Evolutionary conservation across 225 moss, liverwort and hornwort genomes (phyloP).

Genomic region (Physcomitrellopsis africana): DNA sequence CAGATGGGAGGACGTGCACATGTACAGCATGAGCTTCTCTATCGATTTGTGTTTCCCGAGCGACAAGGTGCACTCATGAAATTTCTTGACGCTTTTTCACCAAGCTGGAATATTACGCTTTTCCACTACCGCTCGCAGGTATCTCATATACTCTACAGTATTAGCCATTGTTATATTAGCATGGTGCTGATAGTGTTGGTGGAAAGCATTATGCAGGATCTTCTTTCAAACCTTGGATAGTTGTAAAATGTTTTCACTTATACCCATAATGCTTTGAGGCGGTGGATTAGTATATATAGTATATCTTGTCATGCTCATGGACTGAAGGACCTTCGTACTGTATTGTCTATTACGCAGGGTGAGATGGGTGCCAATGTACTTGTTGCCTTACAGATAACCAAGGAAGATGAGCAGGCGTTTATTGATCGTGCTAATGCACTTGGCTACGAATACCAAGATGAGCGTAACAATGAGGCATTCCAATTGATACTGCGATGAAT

Average conservation of each 20-base stretch:
- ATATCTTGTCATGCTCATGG: not conserved
- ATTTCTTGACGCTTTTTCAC: constrained; percentile 77
- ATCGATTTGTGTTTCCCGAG: constrained; percentile 90
- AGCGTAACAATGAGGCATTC: constrained; percentile 78
- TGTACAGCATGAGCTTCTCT: constrained; percentile 77
- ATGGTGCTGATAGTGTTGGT: not conserved
- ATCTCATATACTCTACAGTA: not conserved
- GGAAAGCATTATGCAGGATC: not conserved
- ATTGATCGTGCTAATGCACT: constrained; percentile 62
- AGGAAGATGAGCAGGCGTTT: constrained; percentile 73
- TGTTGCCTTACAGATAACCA: constrained; percentile 72
- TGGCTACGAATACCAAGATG: constrained; percentile 87
- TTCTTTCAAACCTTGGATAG: not conserved
- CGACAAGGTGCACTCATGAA: constrained; percentile 84
- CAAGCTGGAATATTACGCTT: constrained; percentile 83
- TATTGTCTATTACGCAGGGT: constrained; percentile 50
- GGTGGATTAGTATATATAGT: not conserved
- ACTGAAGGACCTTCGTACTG: not conserved
- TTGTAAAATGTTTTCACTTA: not conserved
- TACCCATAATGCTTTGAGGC: not conserved
- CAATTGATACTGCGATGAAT: constrained; percentile 76
- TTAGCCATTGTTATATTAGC: not conserved
- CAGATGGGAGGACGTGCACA: constrained; percentile 86
- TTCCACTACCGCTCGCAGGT: constrained; percentile 85
- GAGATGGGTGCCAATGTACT: constrained; percentile 94